phyloP scores from a whole-genome alignment of 1,284 basidiomycete genomes.

The Fomitopsis schrenkii region DNA sequence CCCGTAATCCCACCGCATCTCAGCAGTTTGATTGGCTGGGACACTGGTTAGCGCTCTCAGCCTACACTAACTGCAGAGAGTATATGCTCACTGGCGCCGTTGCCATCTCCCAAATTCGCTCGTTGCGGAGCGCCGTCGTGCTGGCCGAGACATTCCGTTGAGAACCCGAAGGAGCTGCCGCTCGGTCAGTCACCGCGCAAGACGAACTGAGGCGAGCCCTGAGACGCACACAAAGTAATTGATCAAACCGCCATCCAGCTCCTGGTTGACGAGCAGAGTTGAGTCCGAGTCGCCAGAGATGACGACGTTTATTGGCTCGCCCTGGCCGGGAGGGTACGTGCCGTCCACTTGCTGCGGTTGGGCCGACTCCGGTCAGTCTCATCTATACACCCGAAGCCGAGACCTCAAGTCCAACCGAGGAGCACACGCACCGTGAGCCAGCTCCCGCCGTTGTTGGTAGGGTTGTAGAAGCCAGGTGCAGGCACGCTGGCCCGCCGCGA shows the following conservation, averaged over 20 bases:
- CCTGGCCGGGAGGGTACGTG: constrained; percentile 72
- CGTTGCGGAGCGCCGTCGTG: constrained; percentile 67
- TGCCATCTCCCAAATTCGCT: constrained; percentile 85
- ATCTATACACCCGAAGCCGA: constrained; percentile 1
- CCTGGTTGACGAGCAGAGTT: constrained; percentile 61
- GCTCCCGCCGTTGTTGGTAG: constrained; percentile 35
- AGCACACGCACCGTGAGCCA: constrained; percentile 42
- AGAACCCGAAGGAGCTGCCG: constrained; percentile 55
- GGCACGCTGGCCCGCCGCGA: constrained; percentile 24
- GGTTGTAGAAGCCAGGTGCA: constrained; percentile 42
- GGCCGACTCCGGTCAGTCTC: constrained; percentile 1
- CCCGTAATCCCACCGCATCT: constrained; percentile 78
- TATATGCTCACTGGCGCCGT: constrained; percentile 52
- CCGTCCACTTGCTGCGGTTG: constrained; percentile 44
- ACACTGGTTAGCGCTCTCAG: background rate
- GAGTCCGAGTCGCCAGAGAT: constrained; percentile 79
- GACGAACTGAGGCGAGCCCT: background rate
- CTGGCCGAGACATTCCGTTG: constrained; percentile 82
- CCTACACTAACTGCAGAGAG: background rate
- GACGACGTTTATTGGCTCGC: constrained; percentile 89
- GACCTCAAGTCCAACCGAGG: background rate
- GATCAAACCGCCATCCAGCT: constrained; percentile 67
- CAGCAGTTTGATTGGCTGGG: constrained; percentile 71
- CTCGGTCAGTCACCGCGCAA: background rate
- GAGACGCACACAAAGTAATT: constrained; percentile 69